phyloP scores from a whole-genome alignment of 169 alveolate genomes.

The Eimeria tenella region DNA sequence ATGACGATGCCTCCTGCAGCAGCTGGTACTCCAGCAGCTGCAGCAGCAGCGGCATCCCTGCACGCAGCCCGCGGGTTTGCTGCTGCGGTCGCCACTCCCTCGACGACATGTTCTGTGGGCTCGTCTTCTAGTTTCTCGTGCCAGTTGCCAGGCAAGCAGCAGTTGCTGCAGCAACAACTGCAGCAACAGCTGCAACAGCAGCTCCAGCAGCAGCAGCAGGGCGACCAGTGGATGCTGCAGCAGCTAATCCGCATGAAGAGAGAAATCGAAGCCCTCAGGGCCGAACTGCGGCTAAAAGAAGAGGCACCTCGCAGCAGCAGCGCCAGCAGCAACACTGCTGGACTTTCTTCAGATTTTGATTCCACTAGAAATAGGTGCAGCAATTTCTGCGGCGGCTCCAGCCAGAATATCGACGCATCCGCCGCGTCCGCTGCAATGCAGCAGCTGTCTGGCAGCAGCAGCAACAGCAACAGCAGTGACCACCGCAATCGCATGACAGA shows the following conservation, averaged over 20 bases:
- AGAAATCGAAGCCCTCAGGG: conserved; percentile 1
- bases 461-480: background rate
- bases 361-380: background rate
- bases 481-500: background rate
- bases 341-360: background rate
- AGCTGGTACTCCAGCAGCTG: background rate
- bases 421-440: background rate
- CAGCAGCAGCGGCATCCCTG: conserved; percentile 8
- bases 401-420: background rate
- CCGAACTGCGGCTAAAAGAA: background rate
- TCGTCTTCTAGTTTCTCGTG: background rate
- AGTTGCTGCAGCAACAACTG: background rate
- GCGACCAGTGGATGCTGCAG: conserved; percentile 5
- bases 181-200: background rate
- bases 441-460: conserved; percentile 5
- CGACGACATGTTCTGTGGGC: background rate
- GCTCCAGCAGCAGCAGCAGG: background rate
- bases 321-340: background rate
- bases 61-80: conserved; percentile 4
- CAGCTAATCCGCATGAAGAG: background rate
- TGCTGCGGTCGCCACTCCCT: conserved; percentile 25
- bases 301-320: conserved; percentile 3
- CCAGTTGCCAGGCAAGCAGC: background rate
- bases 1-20: background rate
- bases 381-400: background rate